These are phyloP conservation scores for Crithidia brevicula DNA, from an alignment of 208 protist genomes.

Conservation along the genomic window DNA sequence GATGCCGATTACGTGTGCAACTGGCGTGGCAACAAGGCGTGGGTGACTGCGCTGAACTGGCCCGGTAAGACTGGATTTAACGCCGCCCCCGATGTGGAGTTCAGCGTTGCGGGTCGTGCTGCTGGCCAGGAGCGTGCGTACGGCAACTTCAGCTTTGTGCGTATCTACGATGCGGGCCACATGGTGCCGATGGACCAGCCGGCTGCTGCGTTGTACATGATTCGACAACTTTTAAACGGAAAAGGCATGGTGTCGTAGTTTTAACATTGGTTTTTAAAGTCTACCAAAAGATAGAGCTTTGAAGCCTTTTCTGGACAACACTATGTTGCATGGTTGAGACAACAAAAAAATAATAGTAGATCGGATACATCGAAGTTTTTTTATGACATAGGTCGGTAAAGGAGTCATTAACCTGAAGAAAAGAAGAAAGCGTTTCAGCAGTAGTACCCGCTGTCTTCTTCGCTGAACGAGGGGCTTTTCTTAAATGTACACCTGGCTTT, in stretches of 20 bases:
- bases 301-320: no score
- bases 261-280: not conserved
- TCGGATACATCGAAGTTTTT: no score
- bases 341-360: no score
- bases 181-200: slow-evolving; percentile 87
- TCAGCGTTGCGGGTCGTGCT: slow-evolving; percentile 26
- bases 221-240: slow-evolving; percentile 39
- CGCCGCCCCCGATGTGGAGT: slow-evolving; percentile 40
- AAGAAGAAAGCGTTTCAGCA: no score
- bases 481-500: no score
- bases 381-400: no score
- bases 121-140: slow-evolving; percentile 36
- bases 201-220: not conserved
- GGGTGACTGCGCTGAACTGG: slow-evolving; percentile 79
- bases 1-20: slow-evolving; percentile 94
- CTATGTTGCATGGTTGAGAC: no score
- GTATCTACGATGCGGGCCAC: slow-evolving; percentile 83
- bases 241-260: not conserved
- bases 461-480: no score
- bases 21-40: slow-evolving; percentile 90
- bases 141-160: slow-evolving; percentile 77
- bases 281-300: not conserved
- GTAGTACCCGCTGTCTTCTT: no score
- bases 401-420: no score
- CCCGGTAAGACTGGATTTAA: slow-evolving; percentile 58